These are phyloP conservation scores for Isatis lusitanica DNA, from an alignment of 441 rosid species.

Conservation along the genomic window DNA sequence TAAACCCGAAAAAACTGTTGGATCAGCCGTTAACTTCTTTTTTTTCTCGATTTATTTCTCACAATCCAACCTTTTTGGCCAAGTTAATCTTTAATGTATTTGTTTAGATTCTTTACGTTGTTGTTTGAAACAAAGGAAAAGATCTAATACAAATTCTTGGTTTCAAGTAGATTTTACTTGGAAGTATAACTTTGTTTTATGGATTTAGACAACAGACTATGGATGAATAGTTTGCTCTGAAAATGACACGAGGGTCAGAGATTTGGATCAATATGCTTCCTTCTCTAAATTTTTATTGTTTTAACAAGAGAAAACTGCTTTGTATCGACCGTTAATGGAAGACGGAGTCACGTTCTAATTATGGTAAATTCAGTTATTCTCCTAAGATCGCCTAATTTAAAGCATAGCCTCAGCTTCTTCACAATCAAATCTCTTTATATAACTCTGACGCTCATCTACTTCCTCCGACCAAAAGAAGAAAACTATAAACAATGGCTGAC, in stretches of 20 bases:
- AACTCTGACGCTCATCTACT: not conserved
- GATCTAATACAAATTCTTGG: slow-evolving; percentile 15
- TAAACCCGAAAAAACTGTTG: slow-evolving; percentile 15
- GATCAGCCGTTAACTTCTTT: not conserved
- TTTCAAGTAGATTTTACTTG: slow-evolving; percentile 14
- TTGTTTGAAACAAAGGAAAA: slow-evolving; percentile 13
- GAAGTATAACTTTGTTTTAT: not conserved
- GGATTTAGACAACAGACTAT: not conserved
- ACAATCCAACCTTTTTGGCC: slow-evolving; percentile 13
- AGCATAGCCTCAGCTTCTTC: slow-evolving; percentile 35
- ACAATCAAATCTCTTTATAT: slow-evolving; percentile 28
- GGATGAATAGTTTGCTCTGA: not conserved
- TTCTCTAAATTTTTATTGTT: not conserved
- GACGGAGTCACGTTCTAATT: slow-evolving; percentile 34
- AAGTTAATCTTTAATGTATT: not conserved
- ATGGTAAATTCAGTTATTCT: slow-evolving; percentile 21
- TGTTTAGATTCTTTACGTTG: slow-evolving; percentile 8
- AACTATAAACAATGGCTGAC: slow-evolving; percentile 49
- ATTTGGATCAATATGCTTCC: not conserved
- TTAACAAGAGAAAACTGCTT: not conserved
- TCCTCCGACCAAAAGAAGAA: slow-evolving; percentile 20
- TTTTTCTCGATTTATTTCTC: not conserved
- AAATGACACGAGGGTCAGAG: not conserved
- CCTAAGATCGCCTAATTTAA: slow-evolving; percentile 25
- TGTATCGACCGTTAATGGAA: not conserved